These are phyloP conservation scores for Lithospermum erythrorhizon DNA, from an alignment of 257 asterid species.

Conservation along the genomic window DNA sequence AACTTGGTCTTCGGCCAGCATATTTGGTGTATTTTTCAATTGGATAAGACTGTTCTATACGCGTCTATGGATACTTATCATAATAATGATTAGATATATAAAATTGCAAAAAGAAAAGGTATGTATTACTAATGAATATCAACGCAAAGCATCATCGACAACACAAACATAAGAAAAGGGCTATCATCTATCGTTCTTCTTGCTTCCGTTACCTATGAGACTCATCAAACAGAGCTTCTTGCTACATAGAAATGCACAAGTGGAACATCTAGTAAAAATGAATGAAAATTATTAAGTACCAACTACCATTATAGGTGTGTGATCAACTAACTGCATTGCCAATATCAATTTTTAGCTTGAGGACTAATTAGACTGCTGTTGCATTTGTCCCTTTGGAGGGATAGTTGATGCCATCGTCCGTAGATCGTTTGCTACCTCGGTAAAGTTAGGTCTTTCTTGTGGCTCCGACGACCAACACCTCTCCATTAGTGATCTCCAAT, in stretches of 20 bases:
- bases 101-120: slow-evolving; percentile 8
- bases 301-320: background rate
- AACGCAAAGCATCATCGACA: background rate
- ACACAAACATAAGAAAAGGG: too few species aligned
- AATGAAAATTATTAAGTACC: background rate
- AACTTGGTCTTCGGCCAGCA: too few species aligned
- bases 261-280: background rate
- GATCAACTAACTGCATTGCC: background rate
- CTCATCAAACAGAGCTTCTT: too few species aligned
- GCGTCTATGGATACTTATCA: too few species aligned
- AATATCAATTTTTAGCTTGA: background rate
- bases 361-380: slow-evolving; percentile 15
- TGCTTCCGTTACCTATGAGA: too few species aligned
- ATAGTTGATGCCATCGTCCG: slow-evolving; percentile 67
- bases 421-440: slow-evolving; percentile 61
- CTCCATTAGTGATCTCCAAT: slow-evolving; percentile 84
- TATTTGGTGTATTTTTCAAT: too few species aligned
- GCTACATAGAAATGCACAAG: background rate
- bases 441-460: slow-evolving; percentile 73
- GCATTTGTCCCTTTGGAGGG: slow-evolving; percentile 53
- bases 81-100: too few species aligned
- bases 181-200: too few species aligned
- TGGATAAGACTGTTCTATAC: too few species aligned
- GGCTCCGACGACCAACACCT: slow-evolving; percentile 95
- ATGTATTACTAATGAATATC: background rate